These are phyloP conservation scores for Breynia disticha DNA, from an alignment of 441 rosid species.

Conservation along the genomic window DNA sequence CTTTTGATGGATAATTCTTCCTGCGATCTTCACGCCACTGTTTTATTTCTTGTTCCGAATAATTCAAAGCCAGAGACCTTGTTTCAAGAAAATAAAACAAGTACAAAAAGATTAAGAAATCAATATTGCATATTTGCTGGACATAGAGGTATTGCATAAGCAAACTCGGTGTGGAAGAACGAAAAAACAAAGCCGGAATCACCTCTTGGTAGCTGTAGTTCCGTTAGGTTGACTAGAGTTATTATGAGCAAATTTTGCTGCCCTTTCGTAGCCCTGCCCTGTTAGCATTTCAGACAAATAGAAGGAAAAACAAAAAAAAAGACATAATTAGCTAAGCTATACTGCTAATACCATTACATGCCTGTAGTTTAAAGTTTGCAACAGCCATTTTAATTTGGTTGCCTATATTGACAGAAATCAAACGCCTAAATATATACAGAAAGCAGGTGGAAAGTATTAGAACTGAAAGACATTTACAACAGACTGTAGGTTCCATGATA, in stretches of 20 bases:
- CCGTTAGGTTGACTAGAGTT: slow-evolving; percentile 20
- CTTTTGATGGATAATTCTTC: slow-evolving; percentile 59
- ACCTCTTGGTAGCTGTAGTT: slow-evolving; percentile 48
- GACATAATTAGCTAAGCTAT: no score
- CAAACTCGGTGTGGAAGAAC: background rate
- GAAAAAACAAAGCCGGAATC: slow-evolving; percentile 11
- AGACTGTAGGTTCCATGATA: background rate
- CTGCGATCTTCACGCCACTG: slow-evolving; percentile 76
- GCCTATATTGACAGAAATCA: background rate
- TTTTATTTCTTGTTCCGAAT: slow-evolving; percentile 57
- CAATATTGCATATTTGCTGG: background rate
- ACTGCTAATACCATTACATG: background rate
- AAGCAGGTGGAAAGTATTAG: background rate
- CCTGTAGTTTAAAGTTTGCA: background rate
- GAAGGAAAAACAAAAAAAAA: background rate
- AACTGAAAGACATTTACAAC: background rate
- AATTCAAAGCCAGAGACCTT: slow-evolving; percentile 34
- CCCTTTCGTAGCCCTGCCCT: slow-evolving; percentile 38
- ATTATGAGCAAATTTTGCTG: slow-evolving; percentile 20
- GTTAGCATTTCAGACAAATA: slow-evolving; percentile 4
- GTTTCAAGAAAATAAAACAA: slow-evolving; percentile 5
- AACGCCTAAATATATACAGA: background rate
- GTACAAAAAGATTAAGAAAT: background rate
- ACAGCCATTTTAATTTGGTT: background rate
- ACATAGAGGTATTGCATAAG: background rate